Evolutionary conservation across 257 asterid genomes (phyloP).

Genomic region (Anisodus tanguticus): DNA sequence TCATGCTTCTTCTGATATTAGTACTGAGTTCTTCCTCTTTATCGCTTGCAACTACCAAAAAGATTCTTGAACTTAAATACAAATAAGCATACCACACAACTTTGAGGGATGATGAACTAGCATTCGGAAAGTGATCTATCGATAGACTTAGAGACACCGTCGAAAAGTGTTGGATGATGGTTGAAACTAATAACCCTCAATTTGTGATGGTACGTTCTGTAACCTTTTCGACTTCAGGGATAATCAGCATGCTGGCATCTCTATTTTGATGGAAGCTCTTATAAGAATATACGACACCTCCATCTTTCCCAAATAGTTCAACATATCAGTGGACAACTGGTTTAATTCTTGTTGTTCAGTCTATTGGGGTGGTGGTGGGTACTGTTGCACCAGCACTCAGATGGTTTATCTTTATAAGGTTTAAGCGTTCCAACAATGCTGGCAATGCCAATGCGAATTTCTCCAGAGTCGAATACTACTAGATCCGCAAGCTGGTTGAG

Average conservation of each 20-base stretch:
- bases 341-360: slow-evolving; percentile 40
- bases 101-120: background rate
- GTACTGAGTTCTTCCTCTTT: slow-evolving; percentile 26
- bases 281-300: slow-evolving; percentile 26
- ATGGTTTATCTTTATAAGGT: slow-evolving; percentile 32
- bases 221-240: slow-evolving; percentile 41
- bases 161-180: slow-evolving; percentile 33
- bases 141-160: slow-evolving; percentile 8
- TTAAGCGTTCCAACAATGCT: slow-evolving; percentile 29
- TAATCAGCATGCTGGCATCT: slow-evolving; percentile 38
- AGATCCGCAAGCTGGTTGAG: slow-evolving; percentile 49
- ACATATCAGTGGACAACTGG: slow-evolving; percentile 41
- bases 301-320: slow-evolving; percentile 26
- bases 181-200: slow-evolving; percentile 27
- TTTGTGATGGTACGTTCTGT: slow-evolving; percentile 54
- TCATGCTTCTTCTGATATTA: background rate
- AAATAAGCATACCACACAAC: background rate
- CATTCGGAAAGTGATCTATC: background rate
- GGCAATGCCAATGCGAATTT: slow-evolving; percentile 7
- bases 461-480: slow-evolving; percentile 41
- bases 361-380: slow-evolving; percentile 46
- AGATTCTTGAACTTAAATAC: slow-evolving; percentile 14
- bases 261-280: slow-evolving; percentile 40
- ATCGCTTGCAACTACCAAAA: slow-evolving; percentile 24
- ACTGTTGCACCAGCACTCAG: slow-evolving; percentile 47